A percentile compares a stretch with the other conserved stretches of the same genome.
Conservation (phyloP, 202 grass and related monocot species). For the Elaeis oleifera region DNA sequence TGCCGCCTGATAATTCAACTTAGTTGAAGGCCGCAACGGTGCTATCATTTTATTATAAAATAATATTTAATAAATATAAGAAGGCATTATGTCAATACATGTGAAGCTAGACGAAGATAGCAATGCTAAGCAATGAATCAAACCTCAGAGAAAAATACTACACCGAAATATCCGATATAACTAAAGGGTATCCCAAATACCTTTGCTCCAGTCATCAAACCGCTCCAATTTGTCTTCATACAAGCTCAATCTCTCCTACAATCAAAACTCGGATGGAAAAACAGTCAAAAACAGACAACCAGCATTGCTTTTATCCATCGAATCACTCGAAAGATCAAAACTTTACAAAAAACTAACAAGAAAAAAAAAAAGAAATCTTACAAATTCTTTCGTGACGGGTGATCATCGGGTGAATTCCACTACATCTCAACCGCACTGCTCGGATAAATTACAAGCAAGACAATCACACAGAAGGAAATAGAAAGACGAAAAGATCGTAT, state of each 20-base stretch:
- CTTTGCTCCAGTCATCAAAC: constrained; percentile 66
- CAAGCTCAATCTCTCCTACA: constrained; percentile 79
- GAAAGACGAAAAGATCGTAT: neutral
- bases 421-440: constrained; percentile 71
- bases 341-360: too few species aligned
- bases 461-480: neutral
- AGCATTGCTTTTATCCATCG: too few species aligned
- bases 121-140: constrained; percentile 13
- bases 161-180: neutral
- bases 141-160: neutral
- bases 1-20: constrained; percentile 68
- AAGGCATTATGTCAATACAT: constrained; percentile 8
- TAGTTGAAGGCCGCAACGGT: constrained; percentile 63
- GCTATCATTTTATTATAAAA: constrained; percentile 33
- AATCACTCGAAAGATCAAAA: too few species aligned
- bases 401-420: constrained; percentile 67
- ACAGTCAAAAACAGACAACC: neutral
- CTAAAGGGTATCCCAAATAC: constrained; percentile 24
- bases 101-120: too few species aligned
- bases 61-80: neutral
- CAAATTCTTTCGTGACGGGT: constrained; percentile 80
- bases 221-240: constrained; percentile 72
- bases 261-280: constrained; percentile 4
- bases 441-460: neutral
- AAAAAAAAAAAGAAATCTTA: constrained; percentile 25